Evolutionary conservation across 2,329 filamentous ascomycete species (phyloP).

Genomic region (Stromatinia cepivora): DNA sequence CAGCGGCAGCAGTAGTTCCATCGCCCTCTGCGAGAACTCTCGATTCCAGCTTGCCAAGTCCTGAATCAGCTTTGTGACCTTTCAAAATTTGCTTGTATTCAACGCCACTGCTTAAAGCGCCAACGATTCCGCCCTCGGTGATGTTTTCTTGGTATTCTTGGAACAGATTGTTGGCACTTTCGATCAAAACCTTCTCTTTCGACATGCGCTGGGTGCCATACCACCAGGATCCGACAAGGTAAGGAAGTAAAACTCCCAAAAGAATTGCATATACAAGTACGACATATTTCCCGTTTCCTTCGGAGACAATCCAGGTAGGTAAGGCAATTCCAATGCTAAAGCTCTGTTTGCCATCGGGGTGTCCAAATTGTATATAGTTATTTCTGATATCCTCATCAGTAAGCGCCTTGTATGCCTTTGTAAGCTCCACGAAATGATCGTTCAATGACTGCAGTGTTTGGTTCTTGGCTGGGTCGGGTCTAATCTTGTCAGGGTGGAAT

Average conservation of each 20-base stretch:
- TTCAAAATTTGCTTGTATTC: slow-evolving; percentile 79
- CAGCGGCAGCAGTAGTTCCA: slow-evolving; percentile 52
- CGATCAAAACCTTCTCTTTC: slow-evolving; percentile 88
- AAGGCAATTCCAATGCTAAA: slow-evolving; percentile 97
- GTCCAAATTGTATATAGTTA: slow-evolving; percentile 93
- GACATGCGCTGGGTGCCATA: slow-evolving; percentile 93
- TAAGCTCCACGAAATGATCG: slow-evolving; percentile 87
- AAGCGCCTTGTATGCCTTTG: slow-evolving; percentile 96
- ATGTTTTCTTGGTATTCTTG: slow-evolving; percentile 86
- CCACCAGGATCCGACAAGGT: slow-evolving; percentile 96
- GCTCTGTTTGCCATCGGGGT: slow-evolving; percentile 97
- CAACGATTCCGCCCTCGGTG: slow-evolving; percentile 75
- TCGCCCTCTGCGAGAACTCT: slow-evolving; percentile 67
- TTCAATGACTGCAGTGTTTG: slow-evolving; percentile 84
- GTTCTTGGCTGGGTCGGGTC: slow-evolving; percentile 81
- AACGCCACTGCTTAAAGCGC: slow-evolving; percentile 78
- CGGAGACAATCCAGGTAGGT: slow-evolving; percentile 86
- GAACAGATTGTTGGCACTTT: slow-evolving; percentile 93
- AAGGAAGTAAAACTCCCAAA: slow-evolving; percentile 87
- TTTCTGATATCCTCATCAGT: slow-evolving; percentile 97
- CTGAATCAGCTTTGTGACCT: slow-evolving; percentile 76
- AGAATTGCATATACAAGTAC: slow-evolving; percentile 84
- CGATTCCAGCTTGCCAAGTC: slow-evolving; percentile 80
- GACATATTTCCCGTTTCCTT: slow-evolving; percentile 94
- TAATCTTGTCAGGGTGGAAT: slow-evolving; percentile 90